A percentile compares a stretch with the other conserved stretches of the same genome.
Conservation (phyloP, 192 early-diverging fungal genomes). For the Backusella tarrabulga region DNA sequence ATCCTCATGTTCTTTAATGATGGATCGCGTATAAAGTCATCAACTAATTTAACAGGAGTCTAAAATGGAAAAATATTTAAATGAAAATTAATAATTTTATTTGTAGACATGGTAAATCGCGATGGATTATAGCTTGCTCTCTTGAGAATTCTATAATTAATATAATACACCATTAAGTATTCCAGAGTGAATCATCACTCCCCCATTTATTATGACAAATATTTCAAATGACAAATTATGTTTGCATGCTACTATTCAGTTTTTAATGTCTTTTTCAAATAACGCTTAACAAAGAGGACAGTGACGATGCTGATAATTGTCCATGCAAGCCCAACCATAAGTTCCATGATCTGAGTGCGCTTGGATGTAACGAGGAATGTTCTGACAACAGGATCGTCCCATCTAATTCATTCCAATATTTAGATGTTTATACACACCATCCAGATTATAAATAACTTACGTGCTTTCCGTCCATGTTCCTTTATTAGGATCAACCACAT, state of each 20-base stretch:
- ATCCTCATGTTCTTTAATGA: not conserved
- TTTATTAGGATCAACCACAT: slow-evolving; percentile 43
- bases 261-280: slow-evolving; percentile 36
- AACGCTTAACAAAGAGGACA: slow-evolving; percentile 32
- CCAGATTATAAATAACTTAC: slow-evolving; percentile 36
- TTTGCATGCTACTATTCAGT: not conserved
- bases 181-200: too few species aligned
- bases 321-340: slow-evolving; percentile 43
- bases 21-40: not conserved
- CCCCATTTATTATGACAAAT: too few species aligned
- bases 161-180: too few species aligned
- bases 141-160: too few species aligned
- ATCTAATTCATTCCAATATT: slow-evolving; percentile 30
- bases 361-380: slow-evolving; percentile 43
- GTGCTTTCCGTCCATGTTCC: slow-evolving; percentile 51
- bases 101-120: too few species aligned
- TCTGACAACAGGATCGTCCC: slow-evolving; percentile 43
- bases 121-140: too few species aligned
- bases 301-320: slow-evolving; percentile 25
- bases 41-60: not conserved
- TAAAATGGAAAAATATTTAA: not conserved
- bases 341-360: slow-evolving; percentile 37
- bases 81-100: not conserved
- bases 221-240: too few species aligned
- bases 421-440: not conserved